Percentiles rank a stretch among this genome's conserved stretches.
These are phyloP conservation scores for Coemansia sp. DNA, from an alignment of 192 early-diverging fungal species.

Conservation along the genomic window DNA sequence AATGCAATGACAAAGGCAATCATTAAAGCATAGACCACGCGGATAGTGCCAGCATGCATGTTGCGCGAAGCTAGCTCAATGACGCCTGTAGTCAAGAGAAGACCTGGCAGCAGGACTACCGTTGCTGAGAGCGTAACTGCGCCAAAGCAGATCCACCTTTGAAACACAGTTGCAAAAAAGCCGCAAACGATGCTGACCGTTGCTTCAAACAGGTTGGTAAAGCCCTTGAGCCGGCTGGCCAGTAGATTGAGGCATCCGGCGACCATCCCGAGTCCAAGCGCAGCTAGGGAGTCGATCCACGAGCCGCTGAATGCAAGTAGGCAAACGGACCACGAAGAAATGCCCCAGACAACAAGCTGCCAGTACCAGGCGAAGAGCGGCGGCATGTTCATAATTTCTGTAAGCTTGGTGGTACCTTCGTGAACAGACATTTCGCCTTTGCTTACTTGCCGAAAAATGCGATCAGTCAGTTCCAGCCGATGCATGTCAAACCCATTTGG, in stretches of 20 bases:
- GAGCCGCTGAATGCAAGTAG: constrained; percentile 63
- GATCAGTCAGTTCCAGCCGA: constrained; percentile 59
- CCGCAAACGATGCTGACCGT: constrained; percentile 57
- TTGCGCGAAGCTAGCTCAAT: constrained; percentile 84
- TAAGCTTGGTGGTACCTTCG: constrained; percentile 56
- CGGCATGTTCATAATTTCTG: constrained; percentile 49
- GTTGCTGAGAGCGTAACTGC: constrained; percentile 59
- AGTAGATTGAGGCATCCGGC: constrained; percentile 58
- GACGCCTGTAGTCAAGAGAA: constrained; percentile 70
- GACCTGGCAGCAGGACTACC: constrained; percentile 64
- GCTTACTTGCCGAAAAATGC: constrained; percentile 57
- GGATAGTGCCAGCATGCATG: constrained; percentile 79
- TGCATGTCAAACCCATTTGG: constrained; percentile 63
- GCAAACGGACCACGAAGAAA: constrained; percentile 56
- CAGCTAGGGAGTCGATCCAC: constrained; percentile 61
- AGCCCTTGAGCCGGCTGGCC: constrained; percentile 55
- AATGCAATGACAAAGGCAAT: constrained; percentile 71
- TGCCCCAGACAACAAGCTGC: constrained; percentile 55
- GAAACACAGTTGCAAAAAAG: constrained; percentile 54
- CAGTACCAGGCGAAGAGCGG: constrained; percentile 56
- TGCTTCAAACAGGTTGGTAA: constrained; percentile 67
- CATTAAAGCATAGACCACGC: constrained; percentile 72
- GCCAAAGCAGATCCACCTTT: constrained; percentile 56
- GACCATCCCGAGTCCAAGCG: constrained; percentile 43
- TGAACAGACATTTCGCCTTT: constrained; percentile 57